These are phyloP conservation scores for Aspergillus avenaceus DNA, from an alignment of 495 filamentous ascomycete species.

Conservation along the genomic window DNA sequence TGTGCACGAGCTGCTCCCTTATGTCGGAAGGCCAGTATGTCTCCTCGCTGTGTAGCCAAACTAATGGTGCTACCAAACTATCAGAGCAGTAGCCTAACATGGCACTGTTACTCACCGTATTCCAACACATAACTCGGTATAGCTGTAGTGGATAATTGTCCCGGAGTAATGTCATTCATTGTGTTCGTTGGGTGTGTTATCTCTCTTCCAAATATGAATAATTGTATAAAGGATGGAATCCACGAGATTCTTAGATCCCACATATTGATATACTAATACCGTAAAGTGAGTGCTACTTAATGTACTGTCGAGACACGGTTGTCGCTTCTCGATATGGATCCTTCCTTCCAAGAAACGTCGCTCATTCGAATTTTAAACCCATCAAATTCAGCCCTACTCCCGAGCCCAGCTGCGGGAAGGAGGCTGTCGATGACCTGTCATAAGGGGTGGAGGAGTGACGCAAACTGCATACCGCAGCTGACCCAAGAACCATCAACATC, in stretches of 20 bases:
- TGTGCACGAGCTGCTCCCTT: constrained; percentile 49
- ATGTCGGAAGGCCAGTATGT: constrained; percentile 58
- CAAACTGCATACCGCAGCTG: neutral
- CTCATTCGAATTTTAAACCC: neutral
- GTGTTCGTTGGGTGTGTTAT: neutral
- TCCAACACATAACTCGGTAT: constrained; percentile 21
- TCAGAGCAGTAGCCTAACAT: neutral
- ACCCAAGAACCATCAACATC: neutral
- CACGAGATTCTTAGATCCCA: neutral
- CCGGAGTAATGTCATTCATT: neutral
- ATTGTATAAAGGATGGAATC: neutral
- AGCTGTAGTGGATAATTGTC: constrained; percentile 3
- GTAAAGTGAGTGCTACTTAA: neutral
- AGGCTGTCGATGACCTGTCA: neutral
- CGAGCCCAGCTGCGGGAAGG: neutral
- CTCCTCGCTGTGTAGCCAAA: constrained; percentile 57
- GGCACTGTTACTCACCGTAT: constrained; percentile 13
- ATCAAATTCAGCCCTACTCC: neutral
- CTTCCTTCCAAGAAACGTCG: neutral
- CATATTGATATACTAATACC: neutral
- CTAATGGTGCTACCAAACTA: constrained; percentile 33
- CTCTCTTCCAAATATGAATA: neutral
- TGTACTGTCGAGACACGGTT: too few relatives aligned
- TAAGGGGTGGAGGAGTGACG: neutral
- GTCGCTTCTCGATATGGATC: too few relatives aligned